These are phyloP conservation scores for Sporothrix brasiliensis DNA, from an alignment of 2,329 filamentous ascomycete species.

Conservation along the genomic window DNA sequence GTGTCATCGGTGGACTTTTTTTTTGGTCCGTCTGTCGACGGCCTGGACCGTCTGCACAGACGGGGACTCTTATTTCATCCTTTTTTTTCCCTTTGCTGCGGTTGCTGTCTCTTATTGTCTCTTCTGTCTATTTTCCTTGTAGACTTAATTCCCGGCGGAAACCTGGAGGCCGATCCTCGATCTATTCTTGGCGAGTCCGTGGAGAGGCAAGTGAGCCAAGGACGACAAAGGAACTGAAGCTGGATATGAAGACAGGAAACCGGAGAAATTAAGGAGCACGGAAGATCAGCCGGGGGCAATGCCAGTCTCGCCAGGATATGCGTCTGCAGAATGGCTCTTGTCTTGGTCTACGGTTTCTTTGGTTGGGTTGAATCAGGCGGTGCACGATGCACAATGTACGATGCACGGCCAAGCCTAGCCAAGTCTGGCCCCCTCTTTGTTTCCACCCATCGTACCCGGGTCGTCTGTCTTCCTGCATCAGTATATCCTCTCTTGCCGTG, in stretches of 20 bases:
- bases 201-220: background rate
- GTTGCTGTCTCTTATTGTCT: background rate
- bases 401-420: background rate
- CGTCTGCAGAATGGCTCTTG: background rate
- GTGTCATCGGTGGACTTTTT: background rate
- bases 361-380: constrained; percentile 13
- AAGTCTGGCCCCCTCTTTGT: background rate
- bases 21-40: background rate
- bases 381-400: constrained; percentile 16
- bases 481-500: constrained; percentile 10
- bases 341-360: background rate
- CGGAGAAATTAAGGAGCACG: constrained; percentile 23
- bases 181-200: constrained; percentile 17
- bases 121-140: background rate
- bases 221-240: background rate
- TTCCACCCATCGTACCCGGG: background rate
- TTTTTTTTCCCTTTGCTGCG: background rate
- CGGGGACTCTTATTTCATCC: constrained; percentile 12
- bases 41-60: constrained; percentile 16
- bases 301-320: background rate
- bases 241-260: background rate
- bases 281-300: constrained; percentile 25
- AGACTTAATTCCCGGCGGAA: constrained; percentile 18
- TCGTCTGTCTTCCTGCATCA: background rate
- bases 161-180: constrained; percentile 22